Evolutionary conservation across 495 filamentous ascomycete genomes (phyloP).

Genomic region (Choiromyces venosus): DNA sequence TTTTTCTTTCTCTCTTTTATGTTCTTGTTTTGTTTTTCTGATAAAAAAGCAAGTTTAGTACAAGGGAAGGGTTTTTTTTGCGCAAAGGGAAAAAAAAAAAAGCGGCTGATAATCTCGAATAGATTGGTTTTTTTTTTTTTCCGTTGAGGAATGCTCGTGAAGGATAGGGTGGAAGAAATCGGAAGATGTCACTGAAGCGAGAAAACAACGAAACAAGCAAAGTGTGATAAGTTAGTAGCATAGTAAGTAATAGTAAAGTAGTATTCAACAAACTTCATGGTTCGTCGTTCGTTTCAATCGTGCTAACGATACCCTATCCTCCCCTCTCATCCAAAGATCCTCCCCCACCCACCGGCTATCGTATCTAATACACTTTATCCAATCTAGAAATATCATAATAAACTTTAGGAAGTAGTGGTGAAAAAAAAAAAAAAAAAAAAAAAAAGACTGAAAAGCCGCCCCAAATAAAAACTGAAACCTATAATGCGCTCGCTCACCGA

Average conservation of each 20-base stretch:
- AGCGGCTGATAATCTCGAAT: background rate
- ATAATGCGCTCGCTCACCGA: background rate
- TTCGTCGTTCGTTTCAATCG: conserved; percentile 1
- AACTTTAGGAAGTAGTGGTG: background rate
- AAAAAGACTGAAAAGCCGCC: background rate
- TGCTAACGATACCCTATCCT: background rate
- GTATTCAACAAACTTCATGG: background rate
- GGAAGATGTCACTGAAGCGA: background rate
- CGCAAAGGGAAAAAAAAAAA: background rate
- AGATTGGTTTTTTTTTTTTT: background rate
- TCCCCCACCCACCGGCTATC: background rate
- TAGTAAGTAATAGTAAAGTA: background rate
- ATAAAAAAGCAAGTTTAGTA: background rate
- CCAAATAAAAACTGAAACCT: background rate
- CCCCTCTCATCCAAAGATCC: background rate
- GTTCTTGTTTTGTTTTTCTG: background rate
- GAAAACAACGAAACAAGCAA: background rate
- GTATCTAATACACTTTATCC: background rate
- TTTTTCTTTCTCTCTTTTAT: background rate
- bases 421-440: background rate
- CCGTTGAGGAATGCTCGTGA: background rate
- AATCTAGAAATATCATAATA: background rate
- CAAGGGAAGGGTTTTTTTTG: background rate
- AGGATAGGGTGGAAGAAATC: background rate
- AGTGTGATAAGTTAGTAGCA: background rate